Evolutionary conservation across 169 alveolate species (phyloP), one percentile per base, ranked within the genome.

Genomic region (Besnoitia besnoiti): DNA sequence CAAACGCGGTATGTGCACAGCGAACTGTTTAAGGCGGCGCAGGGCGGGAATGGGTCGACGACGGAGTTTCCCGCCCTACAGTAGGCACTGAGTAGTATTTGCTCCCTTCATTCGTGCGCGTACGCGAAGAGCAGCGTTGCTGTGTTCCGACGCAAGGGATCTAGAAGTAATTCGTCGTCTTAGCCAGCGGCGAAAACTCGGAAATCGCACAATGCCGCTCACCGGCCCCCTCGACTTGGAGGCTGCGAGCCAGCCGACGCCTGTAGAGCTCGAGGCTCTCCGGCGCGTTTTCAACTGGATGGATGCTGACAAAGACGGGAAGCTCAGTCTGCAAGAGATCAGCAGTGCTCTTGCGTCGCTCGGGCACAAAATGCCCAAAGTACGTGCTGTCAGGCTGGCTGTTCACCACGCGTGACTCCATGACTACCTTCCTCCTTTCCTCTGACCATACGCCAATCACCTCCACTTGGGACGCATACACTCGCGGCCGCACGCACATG

Each of bases 221-320:
- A 77, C 87, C 47, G 87, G 61, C 37, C 87, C 87, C 40, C 61
- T 77, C 24, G 87, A 77, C n/a, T 27, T 77, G 61, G 87, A 77
- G 87, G 21, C 55, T 30, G 85, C 85, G 1, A 91, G 89, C 55
- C 87, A 76, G 73, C 94, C 94, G 27, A 80, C 92, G 12, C 94
- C 87, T 37, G 96, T 93, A 44, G 96, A 95, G 92, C 84, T 85
- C 50, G 95, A 95, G 46, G 95, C 95, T 3, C 92, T 95, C 37
- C 85, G 80, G 47, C 55, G 95, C 67, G 96, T 94, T 67, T 95
- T 95, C 55, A 85, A 87, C 16, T 89, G 90, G 30, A 46, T 95
- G 42, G 96, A 91, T 33, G 75, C 93, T 2, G 92, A 90, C 67
- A 50, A 75, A n/a, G 95, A 93, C 49, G 95, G 93, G n/a, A 73